Evolutionary conservation across 2,329 filamentous ascomycete genomes (phyloP).

Genomic region (Pyricularia sp.): DNA sequence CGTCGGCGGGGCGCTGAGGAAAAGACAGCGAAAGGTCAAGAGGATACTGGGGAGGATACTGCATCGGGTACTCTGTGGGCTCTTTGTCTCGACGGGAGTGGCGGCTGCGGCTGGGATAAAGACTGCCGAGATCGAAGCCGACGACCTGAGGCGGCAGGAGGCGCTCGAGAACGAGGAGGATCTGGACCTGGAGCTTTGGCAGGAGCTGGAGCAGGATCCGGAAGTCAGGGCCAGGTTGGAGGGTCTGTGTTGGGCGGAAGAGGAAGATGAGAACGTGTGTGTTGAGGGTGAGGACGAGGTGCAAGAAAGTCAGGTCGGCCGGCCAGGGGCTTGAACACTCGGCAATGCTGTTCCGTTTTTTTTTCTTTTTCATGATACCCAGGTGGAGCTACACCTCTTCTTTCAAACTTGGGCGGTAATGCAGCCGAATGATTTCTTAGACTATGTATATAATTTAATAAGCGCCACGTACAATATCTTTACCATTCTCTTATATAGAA

Average conservation of each 20-base stretch:
- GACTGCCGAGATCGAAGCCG: slow-evolving; percentile 21
- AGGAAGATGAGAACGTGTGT: slow-evolving; percentile 9
- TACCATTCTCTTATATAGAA: neutral
- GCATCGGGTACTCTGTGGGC: slow-evolving; percentile 8
- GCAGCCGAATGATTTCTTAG: neutral
- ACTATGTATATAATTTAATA: neutral
- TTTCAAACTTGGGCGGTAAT: neutral
- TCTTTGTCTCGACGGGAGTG: slow-evolving; percentile 6
- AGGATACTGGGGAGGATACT: slow-evolving; percentile 9
- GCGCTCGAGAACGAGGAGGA: slow-evolving; percentile 21
- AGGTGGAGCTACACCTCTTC: neutral
- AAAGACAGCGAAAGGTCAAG: neutral
- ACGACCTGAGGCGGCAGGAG: slow-evolving; percentile 22
- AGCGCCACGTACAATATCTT: neutral
- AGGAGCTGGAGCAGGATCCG: slow-evolving; percentile 46
- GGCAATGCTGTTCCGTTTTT: neutral
- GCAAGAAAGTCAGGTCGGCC: neutral
- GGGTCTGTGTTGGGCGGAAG: slow-evolving; percentile 27
- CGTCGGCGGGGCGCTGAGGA: slow-evolving; percentile 33
- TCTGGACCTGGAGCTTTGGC: slow-evolving; percentile 46
- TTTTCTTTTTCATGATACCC: neutral
- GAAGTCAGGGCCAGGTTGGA: slow-evolving; percentile 30
- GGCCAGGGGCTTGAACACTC: neutral
- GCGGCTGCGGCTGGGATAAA: slow-evolving; percentile 7
- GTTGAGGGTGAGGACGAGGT: neutral